Evolutionary conservation across 176 grass and related monocot species (phyloP), one percentile per base, ranked within the genome.

Genomic region (Lolium multiflorum): DNA sequence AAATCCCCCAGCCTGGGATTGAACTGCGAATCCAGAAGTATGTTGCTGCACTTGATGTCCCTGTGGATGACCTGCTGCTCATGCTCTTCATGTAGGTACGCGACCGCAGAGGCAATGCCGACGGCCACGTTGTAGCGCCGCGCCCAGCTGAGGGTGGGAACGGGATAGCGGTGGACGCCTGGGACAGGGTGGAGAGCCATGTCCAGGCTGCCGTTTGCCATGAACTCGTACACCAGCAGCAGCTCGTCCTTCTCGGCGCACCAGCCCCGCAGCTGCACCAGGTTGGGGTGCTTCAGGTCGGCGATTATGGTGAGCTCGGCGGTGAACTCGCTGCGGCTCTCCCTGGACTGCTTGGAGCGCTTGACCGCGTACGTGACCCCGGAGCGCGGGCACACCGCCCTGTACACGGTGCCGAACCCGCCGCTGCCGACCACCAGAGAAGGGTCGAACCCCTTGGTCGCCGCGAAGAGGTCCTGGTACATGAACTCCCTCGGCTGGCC

Each of bases 41-140:
- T 86, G 79, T 92, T 89, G 60, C 86, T 89, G 79, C 82, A 86
- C 79, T 92, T 92, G 59, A 92, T 92, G 58, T 92, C 90, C 84
- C 90, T 89, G 71, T 92, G 87, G 56, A 92, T 92, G 79, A 89
- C 90, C 79, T 89, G 79, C 67, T 81, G 81, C 38, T 86, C 87
- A 69, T 48, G 84, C 61, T 86, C 79, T 79, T 92, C 83, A 74
- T 92, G 87, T 81, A 92, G 61, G 74, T 92, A 86, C 48, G 64
- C 56, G 31, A 89, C 71, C 1, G 43, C 83, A 39, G 83, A 88
- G 37, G 90, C 86, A 20, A 92, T 89, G 62, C 86, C 90, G 28
- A 74, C 26, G 18, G 86, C 90, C 68, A 92, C 63, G 59, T 89
- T 92, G 67, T 89, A 92, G 3, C 90, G 79, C 25, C 2, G 86